A percentile compares a stretch with the other conserved stretches of the same genome.
Conservation (phyloP, 1,284 basidiomycete genomes). For the Lentinus polychrous region DNA sequence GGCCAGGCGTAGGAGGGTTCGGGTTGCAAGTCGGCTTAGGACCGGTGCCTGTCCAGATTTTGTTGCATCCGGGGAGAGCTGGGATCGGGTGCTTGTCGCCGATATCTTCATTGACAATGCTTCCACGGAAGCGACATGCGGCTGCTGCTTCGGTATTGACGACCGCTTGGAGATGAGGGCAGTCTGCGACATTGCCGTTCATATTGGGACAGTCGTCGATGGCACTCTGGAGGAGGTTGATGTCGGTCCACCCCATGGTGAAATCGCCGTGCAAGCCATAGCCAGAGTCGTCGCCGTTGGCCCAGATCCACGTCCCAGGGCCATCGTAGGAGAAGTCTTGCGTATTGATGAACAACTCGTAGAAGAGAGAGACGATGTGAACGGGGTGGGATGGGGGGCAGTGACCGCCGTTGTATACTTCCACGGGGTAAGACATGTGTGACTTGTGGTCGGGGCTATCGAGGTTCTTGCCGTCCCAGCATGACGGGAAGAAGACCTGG, state of each 20-base stretch:
- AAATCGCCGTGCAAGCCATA: constrained; percentile 21
- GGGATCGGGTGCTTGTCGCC: constrained; percentile 4
- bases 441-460: constrained; percentile 41
- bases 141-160: constrained; percentile 8
- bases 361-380: constrained; percentile 12
- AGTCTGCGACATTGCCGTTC: constrained; percentile 8
- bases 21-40: constrained; percentile 12
- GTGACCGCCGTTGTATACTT: constrained; percentile 9
- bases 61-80: constrained; percentile 11
- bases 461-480: constrained; percentile 33
- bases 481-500: constrained; percentile 18
- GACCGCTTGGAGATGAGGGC: constrained; percentile 3
- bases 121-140: constrained; percentile 8
- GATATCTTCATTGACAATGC: constrained; percentile 9
- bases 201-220: constrained; percentile 15
- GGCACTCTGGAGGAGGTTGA: constrained; percentile 13
- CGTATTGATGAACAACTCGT: constrained; percentile 12
- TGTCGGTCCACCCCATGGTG: constrained; percentile 17
- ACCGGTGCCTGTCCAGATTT: constrained; percentile 9
- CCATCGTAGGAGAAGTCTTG: constrained; percentile 10
- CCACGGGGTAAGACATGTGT: constrained; percentile 27
- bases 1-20: constrained; percentile 5
- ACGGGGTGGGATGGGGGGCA: constrained; percentile 12
- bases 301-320: constrained; percentile 17
- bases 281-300: constrained; percentile 18